A percentile compares a stretch with the other conserved stretches of the same genome.
These are phyloP conservation scores for Lactifluus subvellereus DNA, from an alignment of 768 basidiomycete species.

Conservation along the genomic window DNA sequence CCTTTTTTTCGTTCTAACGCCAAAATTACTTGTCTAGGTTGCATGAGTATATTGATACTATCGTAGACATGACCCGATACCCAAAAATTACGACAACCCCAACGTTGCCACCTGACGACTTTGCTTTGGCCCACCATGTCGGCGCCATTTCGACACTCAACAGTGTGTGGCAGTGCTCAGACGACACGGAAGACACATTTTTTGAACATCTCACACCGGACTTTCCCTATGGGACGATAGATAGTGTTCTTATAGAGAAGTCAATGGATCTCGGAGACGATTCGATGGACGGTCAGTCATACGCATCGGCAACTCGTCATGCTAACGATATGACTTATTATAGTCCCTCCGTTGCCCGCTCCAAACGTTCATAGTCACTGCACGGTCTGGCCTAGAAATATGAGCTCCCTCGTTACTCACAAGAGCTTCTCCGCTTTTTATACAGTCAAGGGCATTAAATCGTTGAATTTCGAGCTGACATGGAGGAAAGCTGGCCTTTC, in stretches of 20 bases:
- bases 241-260: slow-evolving; percentile 6
- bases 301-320: neutral
- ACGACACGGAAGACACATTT: slow-evolving; percentile 6
- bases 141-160: neutral
- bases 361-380: slow-evolving; percentile 8
- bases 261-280: neutral
- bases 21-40: slow-evolving; percentile 1
- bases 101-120: neutral
- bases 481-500: slow-evolving; percentile 13
- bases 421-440: neutral
- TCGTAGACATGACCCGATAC: neutral
- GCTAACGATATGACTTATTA: neutral
- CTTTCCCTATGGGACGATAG: slow-evolving; percentile 3
- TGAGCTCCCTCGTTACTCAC: neutral
- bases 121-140: neutral
- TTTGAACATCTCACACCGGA: neutral
- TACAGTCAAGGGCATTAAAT: slow-evolving; percentile 13
- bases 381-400: neutral
- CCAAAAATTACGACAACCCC: neutral
- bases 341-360: slow-evolving; percentile 19
- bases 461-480: slow-evolving; percentile 18
- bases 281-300: slow-evolving; percentile 21
- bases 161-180: slow-evolving; percentile 1
- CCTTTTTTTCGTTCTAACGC: neutral
- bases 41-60: slow-evolving; percentile 3